Percentiles rank a stretch among this genome's conserved stretches.
Evolutionary conservation across 495 filamentous ascomycete genomes (phyloP).

Genomic region (Lasiosphaeriaceae sp.): DNA sequence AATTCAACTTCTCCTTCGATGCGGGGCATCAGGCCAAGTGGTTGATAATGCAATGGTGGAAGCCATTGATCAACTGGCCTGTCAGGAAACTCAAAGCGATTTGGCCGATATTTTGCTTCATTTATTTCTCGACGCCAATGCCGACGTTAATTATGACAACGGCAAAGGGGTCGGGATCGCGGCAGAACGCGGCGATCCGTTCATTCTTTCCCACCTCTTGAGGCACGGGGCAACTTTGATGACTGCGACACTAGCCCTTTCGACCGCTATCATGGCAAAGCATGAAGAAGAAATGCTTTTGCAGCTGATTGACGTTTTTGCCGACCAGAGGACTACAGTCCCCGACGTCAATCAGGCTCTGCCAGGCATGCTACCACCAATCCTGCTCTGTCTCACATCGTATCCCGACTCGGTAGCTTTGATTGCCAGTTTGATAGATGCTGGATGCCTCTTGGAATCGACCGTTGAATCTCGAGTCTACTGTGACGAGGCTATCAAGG

Average conservation of each 20-base stretch:
- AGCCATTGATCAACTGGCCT: conserved; percentile 31
- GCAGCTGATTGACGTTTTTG: conserved; percentile 16
- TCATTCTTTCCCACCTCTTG: conserved; percentile 32
- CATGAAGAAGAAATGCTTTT: conserved; percentile 18
- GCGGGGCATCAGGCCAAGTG: conserved; percentile 31
- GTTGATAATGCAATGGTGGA: conserved; percentile 35
- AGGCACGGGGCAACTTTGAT: conserved; percentile 27
- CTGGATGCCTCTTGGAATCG: conserved; percentile 22
- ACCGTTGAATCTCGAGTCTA: conserved; percentile 19
- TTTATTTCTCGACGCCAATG: conserved; percentile 32
- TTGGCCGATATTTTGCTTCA: conserved; percentile 31
- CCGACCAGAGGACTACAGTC: conserved; percentile 1
- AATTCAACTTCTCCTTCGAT: conserved; percentile 32
- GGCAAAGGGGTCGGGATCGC: conserved; percentile 38
- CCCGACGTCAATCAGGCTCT: conserved; percentile 20
- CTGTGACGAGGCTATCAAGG: background rate
- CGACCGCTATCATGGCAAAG: conserved; percentile 25
- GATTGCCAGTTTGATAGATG: conserved; percentile 16
- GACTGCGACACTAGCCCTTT: conserved; percentile 35
- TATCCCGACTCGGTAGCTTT: conserved; percentile 21
- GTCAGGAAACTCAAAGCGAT: conserved; percentile 18
- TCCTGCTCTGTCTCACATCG: conserved; percentile 24
- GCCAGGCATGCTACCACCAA: conserved; percentile 21
- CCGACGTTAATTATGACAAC: conserved; percentile 39
- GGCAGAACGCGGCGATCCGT: conserved; percentile 31